phyloP scores from a whole-genome alignment of 2,329 filamentous ascomycete genomes.

The Paracoccidioides lutzii region DNA sequence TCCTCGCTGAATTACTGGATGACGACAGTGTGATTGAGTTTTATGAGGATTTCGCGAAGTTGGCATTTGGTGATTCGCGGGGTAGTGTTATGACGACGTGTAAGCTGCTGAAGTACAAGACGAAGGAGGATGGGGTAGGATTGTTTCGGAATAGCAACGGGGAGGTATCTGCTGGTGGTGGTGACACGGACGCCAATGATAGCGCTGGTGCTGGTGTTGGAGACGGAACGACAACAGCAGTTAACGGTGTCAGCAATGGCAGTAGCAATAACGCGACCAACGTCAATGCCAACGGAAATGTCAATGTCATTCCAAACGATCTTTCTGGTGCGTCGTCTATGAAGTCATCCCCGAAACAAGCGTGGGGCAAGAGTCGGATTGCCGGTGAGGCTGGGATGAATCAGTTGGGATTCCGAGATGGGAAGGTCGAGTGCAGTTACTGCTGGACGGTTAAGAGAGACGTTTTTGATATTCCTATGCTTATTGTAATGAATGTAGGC shows the following conservation, averaged over 20 bases:
- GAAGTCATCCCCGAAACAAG: constrained; percentile 39
- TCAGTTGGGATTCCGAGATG: constrained; percentile 64
- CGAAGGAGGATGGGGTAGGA: constrained; percentile 45
- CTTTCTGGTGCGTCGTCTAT: not conserved
- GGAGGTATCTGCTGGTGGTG: constrained; percentile 31
- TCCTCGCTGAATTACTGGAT: constrained; percentile 83
- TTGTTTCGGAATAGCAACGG: constrained; percentile 23
- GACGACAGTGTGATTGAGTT: constrained; percentile 89
- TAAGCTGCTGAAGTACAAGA: constrained; percentile 79
- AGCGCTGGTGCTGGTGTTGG: constrained; percentile 15
- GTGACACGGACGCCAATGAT: constrained; percentile 25
- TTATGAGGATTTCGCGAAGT: constrained; percentile 85
- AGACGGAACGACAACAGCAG: not conserved
- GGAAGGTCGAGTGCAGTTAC: constrained; percentile 87
- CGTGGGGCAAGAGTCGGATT: constrained; percentile 38
- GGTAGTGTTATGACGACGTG: constrained; percentile 74
- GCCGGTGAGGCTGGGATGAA: constrained; percentile 56
- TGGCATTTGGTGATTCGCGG: constrained; percentile 83
- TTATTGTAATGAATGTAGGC: constrained; percentile 96
- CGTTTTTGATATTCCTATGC: constrained; percentile 95
- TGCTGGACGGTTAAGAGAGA: constrained; percentile 96
- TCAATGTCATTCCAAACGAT: not conserved
- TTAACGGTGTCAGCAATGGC: not conserved
- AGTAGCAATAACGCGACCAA: not conserved
- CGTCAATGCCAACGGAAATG: constrained; percentile 10